A percentile compares a stretch with the other conserved stretches of the same genome.
Conservation (phyloP, 352 stramenopile genomes). For the Lagenidium giganteum region DNA sequence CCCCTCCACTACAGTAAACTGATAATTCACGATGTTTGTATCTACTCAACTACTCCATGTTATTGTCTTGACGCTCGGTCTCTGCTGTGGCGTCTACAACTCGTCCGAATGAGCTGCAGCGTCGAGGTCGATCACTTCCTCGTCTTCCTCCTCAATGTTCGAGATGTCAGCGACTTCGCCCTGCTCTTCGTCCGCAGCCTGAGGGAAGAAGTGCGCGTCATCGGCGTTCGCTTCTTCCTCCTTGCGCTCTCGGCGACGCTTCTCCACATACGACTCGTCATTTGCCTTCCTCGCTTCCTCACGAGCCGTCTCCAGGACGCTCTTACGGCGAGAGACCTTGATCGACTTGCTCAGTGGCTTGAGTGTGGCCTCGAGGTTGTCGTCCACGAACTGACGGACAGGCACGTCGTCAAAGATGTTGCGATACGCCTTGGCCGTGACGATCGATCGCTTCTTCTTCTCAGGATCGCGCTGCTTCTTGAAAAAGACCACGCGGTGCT, state of each 20-base stretch:
- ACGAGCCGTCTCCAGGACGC: slow-evolving; percentile 6
- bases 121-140: slow-evolving; percentile 48
- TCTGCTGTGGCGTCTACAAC: slow-evolving; percentile 1
- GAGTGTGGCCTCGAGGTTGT: slow-evolving; percentile 29
- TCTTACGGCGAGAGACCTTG: slow-evolving; percentile 40
- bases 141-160: slow-evolving; percentile 18
- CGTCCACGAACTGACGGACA: slow-evolving; percentile 49
- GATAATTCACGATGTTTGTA: slow-evolving; percentile 6
- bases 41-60: neutral
- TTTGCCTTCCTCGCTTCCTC: slow-evolving; percentile 9
- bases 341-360: slow-evolving; percentile 48
- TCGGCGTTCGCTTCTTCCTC: slow-evolving; percentile 25
- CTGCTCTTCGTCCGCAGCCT: slow-evolving; percentile 19
- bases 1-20: neutral
- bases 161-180: neutral
- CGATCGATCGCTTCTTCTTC: slow-evolving; percentile 23
- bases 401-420: slow-evolving; percentile 57
- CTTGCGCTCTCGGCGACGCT: slow-evolving; percentile 13
- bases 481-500: slow-evolving; percentile 73
- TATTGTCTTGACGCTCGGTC: neutral
- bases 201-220: slow-evolving; percentile 41
- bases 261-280: slow-evolving; percentile 21
- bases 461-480: slow-evolving; percentile 31
- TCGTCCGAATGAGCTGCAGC: slow-evolving; percentile 12
- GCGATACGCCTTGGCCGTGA: slow-evolving; percentile 53